phyloP scores from a whole-genome alignment of 306 rosid species.

The Amphicarpaea edgeworthii region DNA sequence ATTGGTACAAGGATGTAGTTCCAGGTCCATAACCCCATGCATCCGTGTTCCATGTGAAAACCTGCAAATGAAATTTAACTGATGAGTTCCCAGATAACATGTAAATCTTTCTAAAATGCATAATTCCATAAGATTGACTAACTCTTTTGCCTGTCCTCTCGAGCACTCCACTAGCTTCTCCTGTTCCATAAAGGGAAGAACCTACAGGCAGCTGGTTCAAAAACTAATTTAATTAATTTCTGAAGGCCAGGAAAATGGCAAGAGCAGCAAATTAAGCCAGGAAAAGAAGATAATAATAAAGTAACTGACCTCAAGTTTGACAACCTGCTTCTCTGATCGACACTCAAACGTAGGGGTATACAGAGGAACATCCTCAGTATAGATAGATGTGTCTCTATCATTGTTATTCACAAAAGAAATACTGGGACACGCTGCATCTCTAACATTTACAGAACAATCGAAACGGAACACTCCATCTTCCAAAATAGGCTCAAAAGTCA shows the following conservation, averaged over 20 bases:
- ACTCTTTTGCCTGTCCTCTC: slow-evolving; percentile 93
- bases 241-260: slow-evolving; percentile 17
- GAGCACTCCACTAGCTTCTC: slow-evolving; percentile 90
- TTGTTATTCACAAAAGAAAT: slow-evolving; percentile 66
- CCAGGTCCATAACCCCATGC: slow-evolving; percentile 89
- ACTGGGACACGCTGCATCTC: slow-evolving; percentile 77
- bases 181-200: slow-evolving; percentile 88
- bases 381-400: slow-evolving; percentile 66
- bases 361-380: slow-evolving; percentile 59
- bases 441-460: slow-evolving; percentile 78
- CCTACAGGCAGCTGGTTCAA: slow-evolving; percentile 73
- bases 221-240: slow-evolving; percentile 42
- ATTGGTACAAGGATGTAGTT: slow-evolving; percentile 88
- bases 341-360: slow-evolving; percentile 69
- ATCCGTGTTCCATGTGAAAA: slow-evolving; percentile 88
- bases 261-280: not conserved
- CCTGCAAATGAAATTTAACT: slow-evolving; percentile 52
- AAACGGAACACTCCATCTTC: slow-evolving; percentile 86
- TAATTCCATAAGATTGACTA: slow-evolving; percentile 39
- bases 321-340: slow-evolving; percentile 67
- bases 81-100: slow-evolving; percentile 8
- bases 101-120: slow-evolving; percentile 8
- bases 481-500: slow-evolving; percentile 78
- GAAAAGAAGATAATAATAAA: not conserved
- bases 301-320: slow-evolving; percentile 75